Percentiles rank a stretch among this genome's conserved stretches.
These are phyloP conservation scores for Colletotrichum cereale DNA, from an alignment of 2,329 filamentous ascomycete species.

Conservation along the genomic window DNA sequence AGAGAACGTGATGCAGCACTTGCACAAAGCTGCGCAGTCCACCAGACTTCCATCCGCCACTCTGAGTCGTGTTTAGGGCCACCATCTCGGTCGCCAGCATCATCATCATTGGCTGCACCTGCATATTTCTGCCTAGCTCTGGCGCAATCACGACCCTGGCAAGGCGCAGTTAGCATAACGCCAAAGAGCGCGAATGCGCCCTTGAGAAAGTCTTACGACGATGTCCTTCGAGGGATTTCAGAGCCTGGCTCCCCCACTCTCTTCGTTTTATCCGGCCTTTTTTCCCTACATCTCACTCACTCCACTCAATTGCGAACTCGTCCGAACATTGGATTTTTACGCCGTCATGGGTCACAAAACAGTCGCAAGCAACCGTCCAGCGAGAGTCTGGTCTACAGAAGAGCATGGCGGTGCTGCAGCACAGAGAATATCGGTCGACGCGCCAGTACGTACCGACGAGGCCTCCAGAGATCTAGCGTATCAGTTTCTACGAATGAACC, in stretches of 20 bases:
- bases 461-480: conserved; percentile 25
- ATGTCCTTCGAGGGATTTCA: conserved; percentile 1
- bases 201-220: conserved; percentile 6
- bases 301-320: conserved; percentile 13
- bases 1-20: conserved; percentile 5
- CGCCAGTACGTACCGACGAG: conserved; percentile 3
- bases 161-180: conserved; percentile 26
- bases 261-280: not conserved
- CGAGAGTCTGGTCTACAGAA: not conserved
- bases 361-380: not conserved
- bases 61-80: not conserved
- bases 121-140: conserved; percentile 5
- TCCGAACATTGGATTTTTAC: not conserved
- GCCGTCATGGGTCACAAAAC: conserved; percentile 19
- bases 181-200: conserved; percentile 32
- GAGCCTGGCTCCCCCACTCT: not conserved
- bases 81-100: conserved; percentile 6
- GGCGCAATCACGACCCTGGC: not conserved
- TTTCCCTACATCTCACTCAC: conserved; percentile 4
- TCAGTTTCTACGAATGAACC: conserved; percentile 25
- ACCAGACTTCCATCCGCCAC: not conserved
- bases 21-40: conserved; percentile 23
- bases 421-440: not conserved
- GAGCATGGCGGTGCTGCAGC: not conserved
- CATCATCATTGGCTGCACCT: conserved; percentile 17